Evolutionary conservation across 106 monocot genomes (phyloP).

Genomic region (Hemerocallis citrina): DNA sequence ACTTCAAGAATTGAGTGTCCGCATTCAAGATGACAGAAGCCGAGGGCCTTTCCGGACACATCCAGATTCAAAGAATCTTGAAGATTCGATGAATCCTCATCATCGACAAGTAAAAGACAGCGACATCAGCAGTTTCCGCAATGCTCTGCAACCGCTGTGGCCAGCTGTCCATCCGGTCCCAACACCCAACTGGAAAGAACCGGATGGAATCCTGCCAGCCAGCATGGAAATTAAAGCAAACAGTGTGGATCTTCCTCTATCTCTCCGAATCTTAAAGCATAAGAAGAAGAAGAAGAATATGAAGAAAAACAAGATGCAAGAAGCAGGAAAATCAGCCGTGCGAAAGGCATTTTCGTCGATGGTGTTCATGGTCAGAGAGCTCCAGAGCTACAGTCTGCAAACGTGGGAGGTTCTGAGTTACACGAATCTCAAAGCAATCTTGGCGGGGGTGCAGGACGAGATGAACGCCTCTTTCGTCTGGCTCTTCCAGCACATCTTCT

Average conservation of each 20-base stretch:
- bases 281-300: constrained; percentile 30
- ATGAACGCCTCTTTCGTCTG: constrained; percentile 76
- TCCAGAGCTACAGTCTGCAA: constrained; percentile 49
- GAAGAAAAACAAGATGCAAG: constrained; percentile 9
- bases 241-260: constrained; percentile 30
- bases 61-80: not conserved
- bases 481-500: constrained; percentile 75
- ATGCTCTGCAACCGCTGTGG: not conserved
- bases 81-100: no score
- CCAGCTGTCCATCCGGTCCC: not conserved
- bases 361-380: constrained; percentile 71
- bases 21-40: not conserved
- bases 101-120: constrained; percentile 1
- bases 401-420: constrained; percentile 32
- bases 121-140: no score
- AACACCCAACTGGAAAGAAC: not conserved
- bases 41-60: no score
- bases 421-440: constrained; percentile 38
- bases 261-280: constrained; percentile 48
- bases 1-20: constrained; percentile 19
- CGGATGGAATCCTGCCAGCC: not conserved
- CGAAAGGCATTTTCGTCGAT: constrained; percentile 67
- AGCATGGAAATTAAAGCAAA: constrained; percentile 34
- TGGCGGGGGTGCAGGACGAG: constrained; percentile 38
- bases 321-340: constrained; percentile 9